These are phyloP conservation scores for Alternaria gansuensis DNA, from an alignment of 2,329 filamentous ascomycete genomes.

Conservation along the genomic window DNA sequence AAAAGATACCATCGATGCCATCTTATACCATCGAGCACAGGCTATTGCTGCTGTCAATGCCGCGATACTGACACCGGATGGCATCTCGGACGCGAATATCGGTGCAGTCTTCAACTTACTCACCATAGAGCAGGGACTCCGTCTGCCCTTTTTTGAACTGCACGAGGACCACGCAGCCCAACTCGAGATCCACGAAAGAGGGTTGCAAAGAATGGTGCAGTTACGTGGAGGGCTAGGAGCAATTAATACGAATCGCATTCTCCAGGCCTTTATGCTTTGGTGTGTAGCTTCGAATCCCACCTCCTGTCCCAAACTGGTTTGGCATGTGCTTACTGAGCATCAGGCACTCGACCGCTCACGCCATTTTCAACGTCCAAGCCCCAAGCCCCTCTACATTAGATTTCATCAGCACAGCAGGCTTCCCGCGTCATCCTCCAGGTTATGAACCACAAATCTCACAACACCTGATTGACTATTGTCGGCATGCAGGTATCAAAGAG, in stretches of 20 bases:
- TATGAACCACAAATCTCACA: constrained; percentile 43
- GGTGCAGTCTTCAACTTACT: constrained; percentile 53
- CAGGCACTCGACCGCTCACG: constrained; percentile 53
- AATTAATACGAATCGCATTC: constrained; percentile 50
- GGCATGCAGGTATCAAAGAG: constrained; percentile 38
- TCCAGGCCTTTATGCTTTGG: constrained; percentile 55
- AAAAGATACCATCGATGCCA: constrained; percentile 42
- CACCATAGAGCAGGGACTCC: constrained; percentile 48
- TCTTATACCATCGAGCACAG: constrained; percentile 47
- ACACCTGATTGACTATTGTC: constrained; percentile 45
- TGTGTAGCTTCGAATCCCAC: constrained; percentile 35
- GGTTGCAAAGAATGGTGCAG: constrained; percentile 48
- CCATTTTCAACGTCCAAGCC: constrained; percentile 47
- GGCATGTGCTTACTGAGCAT: constrained; percentile 51
- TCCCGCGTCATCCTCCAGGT: constrained; percentile 43
- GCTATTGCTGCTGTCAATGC: constrained; percentile 49
- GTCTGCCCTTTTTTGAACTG: constrained; percentile 34
- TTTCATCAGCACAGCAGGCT: constrained; percentile 39
- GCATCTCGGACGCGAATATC: constrained; percentile 50
- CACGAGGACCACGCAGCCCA: constrained; percentile 45
- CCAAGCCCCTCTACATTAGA: constrained; percentile 46
- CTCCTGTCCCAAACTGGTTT: constrained; percentile 33
- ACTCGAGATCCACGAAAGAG: constrained; percentile 46
- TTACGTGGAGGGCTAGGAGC: constrained; percentile 47
- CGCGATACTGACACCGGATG: constrained; percentile 43